A percentile compares a stretch with the other conserved stretches of the same genome.
Conservation (phyloP, 257 asterid species). For the Primulina tabacum region DNA sequence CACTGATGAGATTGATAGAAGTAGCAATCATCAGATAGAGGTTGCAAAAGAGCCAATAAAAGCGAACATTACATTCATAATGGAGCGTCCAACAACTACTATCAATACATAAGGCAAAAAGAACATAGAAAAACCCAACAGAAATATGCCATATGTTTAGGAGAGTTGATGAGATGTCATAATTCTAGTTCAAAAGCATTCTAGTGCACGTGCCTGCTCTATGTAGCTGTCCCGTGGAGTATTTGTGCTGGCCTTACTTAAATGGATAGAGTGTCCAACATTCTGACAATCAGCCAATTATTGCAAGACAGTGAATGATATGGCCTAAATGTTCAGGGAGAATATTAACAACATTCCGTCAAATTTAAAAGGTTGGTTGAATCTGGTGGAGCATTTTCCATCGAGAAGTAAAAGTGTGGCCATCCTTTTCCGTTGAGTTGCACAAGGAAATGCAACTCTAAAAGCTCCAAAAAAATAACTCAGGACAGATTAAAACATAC, state of each 20-base stretch:
- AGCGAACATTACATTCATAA: background rate
- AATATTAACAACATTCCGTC: background rate
- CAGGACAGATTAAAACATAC: conserved; percentile 17
- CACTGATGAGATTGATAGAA: background rate
- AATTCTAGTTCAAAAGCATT: background rate
- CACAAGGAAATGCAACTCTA: conserved; percentile 1
- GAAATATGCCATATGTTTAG: background rate
- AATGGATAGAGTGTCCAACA: background rate
- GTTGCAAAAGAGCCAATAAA: too few species aligned
- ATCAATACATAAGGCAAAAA: background rate
- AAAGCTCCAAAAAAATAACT: conserved; percentile 6
- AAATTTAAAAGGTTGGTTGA: background rate
- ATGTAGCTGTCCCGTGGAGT: background rate
- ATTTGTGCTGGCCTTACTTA: background rate
- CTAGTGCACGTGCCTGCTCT: background rate
- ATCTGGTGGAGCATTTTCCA: background rate
- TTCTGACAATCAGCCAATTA: background rate
- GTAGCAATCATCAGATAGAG: background rate
- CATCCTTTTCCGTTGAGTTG: conserved; percentile 15
- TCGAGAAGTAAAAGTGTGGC: conserved; percentile 1
- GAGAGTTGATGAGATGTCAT: background rate
- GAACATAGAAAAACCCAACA: background rate
- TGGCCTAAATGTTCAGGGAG: background rate
- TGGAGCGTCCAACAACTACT: background rate
- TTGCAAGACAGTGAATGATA: too few species aligned